Base-by-base conservation (phyloP, 768 basidiomycete species). In the Dentipellis fragilis region DNA sequence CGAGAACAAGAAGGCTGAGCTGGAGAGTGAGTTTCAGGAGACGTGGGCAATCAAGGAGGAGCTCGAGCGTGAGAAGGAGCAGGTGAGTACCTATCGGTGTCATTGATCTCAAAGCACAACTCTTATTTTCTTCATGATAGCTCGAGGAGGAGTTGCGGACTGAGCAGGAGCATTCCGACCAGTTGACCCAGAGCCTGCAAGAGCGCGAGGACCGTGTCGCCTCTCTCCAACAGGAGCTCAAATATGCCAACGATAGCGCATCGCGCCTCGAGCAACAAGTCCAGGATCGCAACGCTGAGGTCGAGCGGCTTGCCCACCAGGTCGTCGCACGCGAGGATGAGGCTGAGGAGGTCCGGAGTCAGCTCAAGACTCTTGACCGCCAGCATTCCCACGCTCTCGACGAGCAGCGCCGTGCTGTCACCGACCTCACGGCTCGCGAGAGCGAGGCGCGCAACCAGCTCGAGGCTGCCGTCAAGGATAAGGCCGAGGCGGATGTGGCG, bases 11-110 rank as follows among this genome's bases (percentile, higher is more conserved):
- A 78, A 72, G 59, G 68, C 67, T 21, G 80, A 84, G 54, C 67
- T 85, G 1, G 83, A 86, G 58, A 68, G 65, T 22, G 77, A 85
- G 54, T 57, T 82, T 17, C 75, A 82, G 49, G 79, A 81, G 54
- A 60, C 78, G 2, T 79, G 74, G 73, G 69, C 71, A 4, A 66
- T 71, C 34, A 81, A 76, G 62, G 80, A 82, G 37, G 73, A 71
- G 14, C 63, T 82, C 12, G 81, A 84, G 64, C 77, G 49, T 29
- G 60, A 59, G 36, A 61, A 52, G 19, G 55, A 11, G 3, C 51
- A 61, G 58, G 60, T 61, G 9, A n/a, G 46, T 19, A 1, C 12
- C 8, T 17, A 10, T 34, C 49, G 22, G 8, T 19, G 39, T 12
- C 21, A 39, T 22, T 55, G 4, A 48, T 17, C 53, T 52, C 34